These are phyloP conservation scores for Yamadazyma trypodendri DNA, from an alignment of 1,139 yeast species.

Conservation along the genomic window DNA sequence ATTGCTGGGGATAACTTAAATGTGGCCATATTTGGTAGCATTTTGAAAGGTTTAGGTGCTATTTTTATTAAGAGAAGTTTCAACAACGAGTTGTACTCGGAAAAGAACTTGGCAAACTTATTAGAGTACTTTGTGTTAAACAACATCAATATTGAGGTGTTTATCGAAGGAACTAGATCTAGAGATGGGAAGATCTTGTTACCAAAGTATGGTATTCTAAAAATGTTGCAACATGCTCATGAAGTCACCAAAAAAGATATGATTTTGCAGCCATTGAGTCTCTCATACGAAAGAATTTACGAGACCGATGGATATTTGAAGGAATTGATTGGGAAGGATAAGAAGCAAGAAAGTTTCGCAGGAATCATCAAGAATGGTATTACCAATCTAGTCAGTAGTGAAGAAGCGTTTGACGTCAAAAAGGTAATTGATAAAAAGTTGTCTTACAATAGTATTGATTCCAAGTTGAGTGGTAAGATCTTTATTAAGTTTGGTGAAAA, in stretches of 20 bases:
- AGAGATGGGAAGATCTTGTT: constrained; percentile 64
- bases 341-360: constrained; percentile 46
- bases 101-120: constrained; percentile 53
- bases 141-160: constrained; percentile 59
- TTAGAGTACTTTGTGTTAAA: constrained; percentile 52
- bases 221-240: constrained; percentile 47
- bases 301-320: constrained; percentile 64
- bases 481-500: constrained; percentile 38
- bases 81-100: constrained; percentile 55
- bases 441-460: constrained; percentile 11
- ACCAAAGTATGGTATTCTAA: constrained; percentile 65
- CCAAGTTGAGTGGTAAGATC: constrained; percentile 36
- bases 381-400: constrained; percentile 21
- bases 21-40: constrained; percentile 56
- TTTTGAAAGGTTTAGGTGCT: constrained; percentile 46
- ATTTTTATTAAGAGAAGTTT: constrained; percentile 47
- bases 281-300: constrained; percentile 65
- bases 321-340: constrained; percentile 61
- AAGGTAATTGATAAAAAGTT: constrained; percentile 12
- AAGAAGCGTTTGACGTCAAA: constrained; percentile 15
- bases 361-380: constrained; percentile 38
- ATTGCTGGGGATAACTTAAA: constrained; percentile 71
- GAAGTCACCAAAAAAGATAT: constrained; percentile 41
- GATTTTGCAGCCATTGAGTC: constrained; percentile 55
- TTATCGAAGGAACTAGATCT: constrained; percentile 67